phyloP scores from a whole-genome alignment of 2,329 filamentous ascomycete genomes.

The Cercospora zeina region DNA sequence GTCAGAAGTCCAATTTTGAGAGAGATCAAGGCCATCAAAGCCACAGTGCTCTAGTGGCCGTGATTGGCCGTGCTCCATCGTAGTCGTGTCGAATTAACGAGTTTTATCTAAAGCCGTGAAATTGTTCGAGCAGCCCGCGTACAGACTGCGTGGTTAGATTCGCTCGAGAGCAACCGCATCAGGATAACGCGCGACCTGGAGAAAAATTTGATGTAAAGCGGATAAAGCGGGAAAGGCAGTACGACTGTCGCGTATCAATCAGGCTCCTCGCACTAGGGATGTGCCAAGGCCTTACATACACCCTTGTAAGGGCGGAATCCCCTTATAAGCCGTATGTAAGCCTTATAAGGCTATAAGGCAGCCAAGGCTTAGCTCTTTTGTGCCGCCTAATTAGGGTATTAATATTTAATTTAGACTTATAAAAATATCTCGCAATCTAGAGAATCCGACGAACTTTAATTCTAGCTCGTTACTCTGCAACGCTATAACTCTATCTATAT shows the following conservation, averaged over 20 bases:
- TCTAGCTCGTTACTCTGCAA: too few species aligned
- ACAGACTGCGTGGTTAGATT: conserved; percentile 30
- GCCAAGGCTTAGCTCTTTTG: too few species aligned
- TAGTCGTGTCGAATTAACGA: conserved; percentile 13
- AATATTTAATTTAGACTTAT: too few species aligned
- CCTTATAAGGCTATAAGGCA: too few species aligned
- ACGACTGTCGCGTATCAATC: background rate
- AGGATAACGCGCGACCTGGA: background rate
- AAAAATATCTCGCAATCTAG: too few species aligned
- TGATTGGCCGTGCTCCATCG: background rate
- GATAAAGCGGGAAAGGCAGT: background rate
- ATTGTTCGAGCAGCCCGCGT: conserved; percentile 27
- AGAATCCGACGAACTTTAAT: too few species aligned
- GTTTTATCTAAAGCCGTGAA: conserved; percentile 28
- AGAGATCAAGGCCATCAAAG: conserved; percentile 16
- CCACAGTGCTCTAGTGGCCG: background rate
- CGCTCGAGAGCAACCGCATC: background rate
- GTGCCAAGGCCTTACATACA: too few species aligned
- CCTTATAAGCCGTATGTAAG: too few species aligned
- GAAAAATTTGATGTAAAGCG: background rate
- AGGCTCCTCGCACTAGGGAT: background rate
- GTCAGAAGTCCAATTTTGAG: conserved; percentile 22
- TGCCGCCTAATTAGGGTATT: too few species aligned
- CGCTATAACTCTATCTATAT: too few species aligned
- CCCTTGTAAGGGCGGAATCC: too few species aligned